Evolutionary conservation across 768 basidiomycete genomes (phyloP).

Genomic region (Mrakia hoshinonis): DNA sequence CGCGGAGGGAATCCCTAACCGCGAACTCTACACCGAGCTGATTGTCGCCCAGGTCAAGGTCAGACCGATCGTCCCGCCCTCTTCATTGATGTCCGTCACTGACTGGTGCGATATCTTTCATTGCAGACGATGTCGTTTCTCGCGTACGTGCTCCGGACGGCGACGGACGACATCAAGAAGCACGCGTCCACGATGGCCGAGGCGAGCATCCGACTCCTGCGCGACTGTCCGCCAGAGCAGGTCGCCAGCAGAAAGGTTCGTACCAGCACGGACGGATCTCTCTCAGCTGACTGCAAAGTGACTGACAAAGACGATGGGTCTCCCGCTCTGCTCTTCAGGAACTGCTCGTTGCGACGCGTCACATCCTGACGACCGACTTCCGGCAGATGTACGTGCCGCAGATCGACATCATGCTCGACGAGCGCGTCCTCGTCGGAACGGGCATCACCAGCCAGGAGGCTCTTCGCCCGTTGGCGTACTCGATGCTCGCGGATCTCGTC

Average conservation of each 20-base stretch:
- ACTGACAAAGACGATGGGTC: background rate
- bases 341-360: constrained; percentile 81
- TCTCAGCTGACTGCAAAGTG: background rate
- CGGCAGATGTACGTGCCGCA: constrained; percentile 68
- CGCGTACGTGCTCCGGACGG: constrained; percentile 73
- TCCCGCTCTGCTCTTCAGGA: constrained; percentile 52
- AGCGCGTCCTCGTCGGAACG: constrained; percentile 75
- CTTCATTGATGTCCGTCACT: background rate
- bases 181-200: constrained; percentile 75
- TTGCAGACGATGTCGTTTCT: constrained; percentile 78
- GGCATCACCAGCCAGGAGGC: constrained; percentile 77
- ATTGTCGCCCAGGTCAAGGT: constrained; percentile 87
- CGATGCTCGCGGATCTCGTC: constrained; percentile 82
- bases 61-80: constrained; percentile 27
- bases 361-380: constrained; percentile 70
- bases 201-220: constrained; percentile 72
- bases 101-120: background rate
- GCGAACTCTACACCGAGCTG: constrained; percentile 66
- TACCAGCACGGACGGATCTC: background rate
- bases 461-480: constrained; percentile 73
- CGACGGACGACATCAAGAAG: constrained; percentile 55
- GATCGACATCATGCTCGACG: constrained; percentile 82
- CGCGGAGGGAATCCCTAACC: constrained; percentile 63
- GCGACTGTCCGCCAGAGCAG: constrained; percentile 83
- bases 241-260: constrained; percentile 68